Percentiles rank a stretch among this genome's conserved stretches.
phyloP scores from a whole-genome alignment of 306 rosid genomes.

The Argentina anserina region DNA sequence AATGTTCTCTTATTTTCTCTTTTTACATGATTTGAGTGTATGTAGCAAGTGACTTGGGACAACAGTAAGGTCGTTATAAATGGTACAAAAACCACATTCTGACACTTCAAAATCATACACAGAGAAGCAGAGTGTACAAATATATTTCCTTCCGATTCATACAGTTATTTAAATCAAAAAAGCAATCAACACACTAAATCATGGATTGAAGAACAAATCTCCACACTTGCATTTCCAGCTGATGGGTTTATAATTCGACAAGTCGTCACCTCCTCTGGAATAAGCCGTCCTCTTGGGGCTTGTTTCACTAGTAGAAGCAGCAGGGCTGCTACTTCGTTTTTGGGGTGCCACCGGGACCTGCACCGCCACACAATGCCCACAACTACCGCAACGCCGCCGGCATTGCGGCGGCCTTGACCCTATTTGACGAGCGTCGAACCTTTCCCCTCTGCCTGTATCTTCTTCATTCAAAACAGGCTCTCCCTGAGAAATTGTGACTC shows the following conservation, averaged over 20 bases:
- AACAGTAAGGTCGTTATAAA: neutral
- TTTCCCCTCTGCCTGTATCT: slow-evolving; percentile 20
- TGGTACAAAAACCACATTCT: neutral
- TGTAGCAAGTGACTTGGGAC: neutral
- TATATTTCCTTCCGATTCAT: neutral
- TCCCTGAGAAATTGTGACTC: neutral
- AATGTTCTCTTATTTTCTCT: no score
- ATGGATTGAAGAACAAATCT: slow-evolving; percentile 62
- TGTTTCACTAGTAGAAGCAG: neutral
- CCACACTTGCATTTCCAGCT: slow-evolving; percentile 93
- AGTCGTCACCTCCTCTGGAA: slow-evolving; percentile 54
- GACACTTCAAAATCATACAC: neutral
- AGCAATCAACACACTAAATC: neutral
- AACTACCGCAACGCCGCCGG: slow-evolving; percentile 45
- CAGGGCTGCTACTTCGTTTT: slow-evolving; percentile 21
- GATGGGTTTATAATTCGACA: slow-evolving; percentile 78
- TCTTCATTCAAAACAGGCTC: slow-evolving; percentile 21
- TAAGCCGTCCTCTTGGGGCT: slow-evolving; percentile 14
- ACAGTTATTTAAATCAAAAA: neutral
- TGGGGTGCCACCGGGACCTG: slow-evolving; percentile 60
- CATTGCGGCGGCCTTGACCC: slow-evolving; percentile 84
- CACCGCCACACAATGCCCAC: slow-evolving; percentile 75
- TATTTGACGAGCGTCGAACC: slow-evolving; percentile 28
- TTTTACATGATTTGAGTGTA: neutral
- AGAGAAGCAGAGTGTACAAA: neutral